Conservation (phyloP, 768 basidiomycete species). For the Strobilomyces confusus region DNA sequence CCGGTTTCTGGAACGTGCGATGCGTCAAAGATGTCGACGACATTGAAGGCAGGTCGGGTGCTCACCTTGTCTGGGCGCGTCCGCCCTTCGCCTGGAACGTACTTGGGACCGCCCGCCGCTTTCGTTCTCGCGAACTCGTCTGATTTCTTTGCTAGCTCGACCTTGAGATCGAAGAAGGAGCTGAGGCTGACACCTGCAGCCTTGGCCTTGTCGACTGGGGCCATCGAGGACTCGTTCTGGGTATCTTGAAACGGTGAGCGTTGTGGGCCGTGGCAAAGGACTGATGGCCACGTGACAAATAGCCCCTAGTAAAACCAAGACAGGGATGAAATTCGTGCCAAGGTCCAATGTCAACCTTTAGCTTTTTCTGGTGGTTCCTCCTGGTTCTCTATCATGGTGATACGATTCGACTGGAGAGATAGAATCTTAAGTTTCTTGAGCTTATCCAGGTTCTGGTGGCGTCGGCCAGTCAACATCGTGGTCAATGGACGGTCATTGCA, state of each 20-base stretch:
- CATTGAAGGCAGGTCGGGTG: not conserved
- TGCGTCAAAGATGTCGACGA: not conserved
- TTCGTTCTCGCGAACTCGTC: constrained; percentile 65
- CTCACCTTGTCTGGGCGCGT: constrained; percentile 70
- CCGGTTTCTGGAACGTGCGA: constrained; percentile 54
- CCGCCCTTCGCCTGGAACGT: constrained; percentile 53
- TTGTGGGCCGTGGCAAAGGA: no score
- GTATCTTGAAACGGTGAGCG: constrained; percentile 3
- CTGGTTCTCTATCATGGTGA: constrained; percentile 81
- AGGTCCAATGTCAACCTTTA: constrained; percentile 87
- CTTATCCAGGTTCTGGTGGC: constrained; percentile 57
- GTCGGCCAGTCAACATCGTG: not conserved
- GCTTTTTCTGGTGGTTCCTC: constrained; percentile 61
- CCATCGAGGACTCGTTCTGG: constrained; percentile 30
- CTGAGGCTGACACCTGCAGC: constrained; percentile 66
- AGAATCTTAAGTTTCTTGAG: constrained; percentile 78
- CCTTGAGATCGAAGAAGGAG: constrained; percentile 82
- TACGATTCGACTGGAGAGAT: constrained; percentile 90
- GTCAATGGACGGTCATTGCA: not conserved
- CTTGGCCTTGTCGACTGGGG: constrained; percentile 52
- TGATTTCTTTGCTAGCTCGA: constrained; percentile 44
- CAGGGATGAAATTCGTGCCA: constrained; percentile 77
- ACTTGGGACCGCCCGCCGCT: constrained; percentile 46
- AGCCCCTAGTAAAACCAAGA: constrained; percentile 33
- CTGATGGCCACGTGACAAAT: constrained; percentile 8